Evolutionary conservation across 176 grass and related monocot species (phyloP).

Genomic region (Oryza officinalis): DNA sequence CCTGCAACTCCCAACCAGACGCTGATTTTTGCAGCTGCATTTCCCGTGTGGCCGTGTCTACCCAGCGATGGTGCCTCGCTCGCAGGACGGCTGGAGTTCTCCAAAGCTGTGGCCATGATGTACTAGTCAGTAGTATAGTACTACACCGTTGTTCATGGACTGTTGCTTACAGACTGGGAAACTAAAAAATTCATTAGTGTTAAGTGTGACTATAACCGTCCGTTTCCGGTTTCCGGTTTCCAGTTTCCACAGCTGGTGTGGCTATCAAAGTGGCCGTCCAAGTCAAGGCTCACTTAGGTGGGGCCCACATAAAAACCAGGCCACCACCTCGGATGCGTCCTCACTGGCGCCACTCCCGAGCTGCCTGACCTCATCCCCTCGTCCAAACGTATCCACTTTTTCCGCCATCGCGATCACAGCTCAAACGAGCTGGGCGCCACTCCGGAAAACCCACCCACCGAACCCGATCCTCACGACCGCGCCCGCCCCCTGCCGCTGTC

Average conservation of each 20-base stretch:
- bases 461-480: background rate
- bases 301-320: background rate
- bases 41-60: background rate
- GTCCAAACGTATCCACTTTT: background rate
- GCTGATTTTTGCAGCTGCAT: background rate
- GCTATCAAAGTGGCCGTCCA: background rate
- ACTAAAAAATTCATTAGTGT: no score
- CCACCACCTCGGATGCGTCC: slow-evolving; percentile 28
- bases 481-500: background rate
- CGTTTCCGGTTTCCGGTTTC: no score
- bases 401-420: slow-evolving; percentile 29
- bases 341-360: slow-evolving; percentile 5
- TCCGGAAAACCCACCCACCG: background rate
- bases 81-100: background rate
- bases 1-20: background rate
- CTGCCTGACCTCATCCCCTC: background rate
- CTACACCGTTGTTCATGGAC: no score
- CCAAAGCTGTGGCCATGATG: background rate
- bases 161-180: background rate
- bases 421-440: slow-evolving; percentile 42
- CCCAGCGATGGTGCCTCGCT: background rate
- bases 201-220: no score
- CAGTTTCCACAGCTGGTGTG: no score
- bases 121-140: no score
- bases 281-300: background rate